phyloP scores from a whole-genome alignment of 768 basidiomycete genomes.

The Boletus vermiculosoides region DNA sequence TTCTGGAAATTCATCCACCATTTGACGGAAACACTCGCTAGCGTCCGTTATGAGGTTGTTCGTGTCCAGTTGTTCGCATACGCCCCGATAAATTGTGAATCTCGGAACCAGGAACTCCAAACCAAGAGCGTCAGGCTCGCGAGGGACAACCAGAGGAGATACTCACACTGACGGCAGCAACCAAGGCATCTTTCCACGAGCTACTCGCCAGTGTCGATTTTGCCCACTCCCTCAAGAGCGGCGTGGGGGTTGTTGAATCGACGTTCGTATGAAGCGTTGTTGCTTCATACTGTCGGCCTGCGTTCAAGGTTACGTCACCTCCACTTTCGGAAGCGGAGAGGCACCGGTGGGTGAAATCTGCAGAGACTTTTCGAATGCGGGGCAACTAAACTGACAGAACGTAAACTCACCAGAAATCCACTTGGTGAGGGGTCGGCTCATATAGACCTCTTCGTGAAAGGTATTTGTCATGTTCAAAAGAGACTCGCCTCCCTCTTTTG shows the following conservation, averaged over 20 bases:
- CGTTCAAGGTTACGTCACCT: background rate
- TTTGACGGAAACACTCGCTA: too few relatives aligned
- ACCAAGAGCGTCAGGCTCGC: too few relatives aligned
- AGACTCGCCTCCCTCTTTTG: background rate
- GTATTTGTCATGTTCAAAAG: background rate
- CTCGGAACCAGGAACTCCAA: too few relatives aligned
- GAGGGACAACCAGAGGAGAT: background rate
- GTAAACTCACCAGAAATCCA: background rate
- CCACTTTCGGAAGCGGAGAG: background rate
- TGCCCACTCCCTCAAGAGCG: constrained; percentile 8
- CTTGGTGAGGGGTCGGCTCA: background rate
- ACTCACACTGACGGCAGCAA: background rate
- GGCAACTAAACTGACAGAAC: too few relatives aligned
- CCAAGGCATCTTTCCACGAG: background rate
- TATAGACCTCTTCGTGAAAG: background rate
- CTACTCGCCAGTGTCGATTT: background rate
- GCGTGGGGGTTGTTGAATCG: too few relatives aligned
- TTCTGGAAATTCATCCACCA: too few relatives aligned
- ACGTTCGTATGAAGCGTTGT: background rate
- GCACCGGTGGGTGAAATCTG: too few relatives aligned
- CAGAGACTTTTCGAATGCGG: too few relatives aligned
- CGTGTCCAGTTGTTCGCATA: too few relatives aligned
- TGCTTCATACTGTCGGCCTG: background rate
- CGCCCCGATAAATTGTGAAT: too few relatives aligned
- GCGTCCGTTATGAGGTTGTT: too few relatives aligned